Evolutionary conservation across 495 filamentous ascomycete genomes (phyloP).

Genomic region (Cercophora samala): DNA sequence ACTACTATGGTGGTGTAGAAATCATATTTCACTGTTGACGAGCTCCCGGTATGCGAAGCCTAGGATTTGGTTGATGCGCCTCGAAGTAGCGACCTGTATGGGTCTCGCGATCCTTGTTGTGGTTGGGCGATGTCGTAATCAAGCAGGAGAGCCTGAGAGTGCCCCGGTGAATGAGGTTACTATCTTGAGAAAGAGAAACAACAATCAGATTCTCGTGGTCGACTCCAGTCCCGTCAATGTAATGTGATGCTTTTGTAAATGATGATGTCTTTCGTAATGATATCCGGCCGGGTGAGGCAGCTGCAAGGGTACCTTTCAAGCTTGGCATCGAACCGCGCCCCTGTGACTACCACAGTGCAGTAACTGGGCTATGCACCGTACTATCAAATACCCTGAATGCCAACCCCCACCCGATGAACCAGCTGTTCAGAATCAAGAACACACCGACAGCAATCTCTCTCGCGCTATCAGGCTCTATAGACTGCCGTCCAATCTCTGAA

Average conservation of each 20-base stretch:
- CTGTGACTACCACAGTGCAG: neutral
- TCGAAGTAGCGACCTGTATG: neutral
- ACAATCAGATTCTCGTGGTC: neutral
- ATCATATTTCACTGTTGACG: constrained; percentile 7
- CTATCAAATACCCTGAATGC: neutral
- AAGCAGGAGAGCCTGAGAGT: neutral
- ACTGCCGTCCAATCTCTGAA: neutral
- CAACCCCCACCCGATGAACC: neutral
- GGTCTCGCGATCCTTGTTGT: neutral
- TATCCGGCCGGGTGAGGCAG: neutral
- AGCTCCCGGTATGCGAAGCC: neutral
- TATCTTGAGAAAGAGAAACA: neutral
- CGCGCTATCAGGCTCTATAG: neutral
- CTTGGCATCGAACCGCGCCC: neutral
- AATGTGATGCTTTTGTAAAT: neutral
- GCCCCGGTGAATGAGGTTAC: neutral
- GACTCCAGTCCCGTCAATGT: neutral
- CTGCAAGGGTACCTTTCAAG: neutral
- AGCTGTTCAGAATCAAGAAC: neutral
- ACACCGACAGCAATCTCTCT: neutral
- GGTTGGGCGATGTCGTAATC: neutral
- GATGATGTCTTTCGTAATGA: neutral
- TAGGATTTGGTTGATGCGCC: neutral
- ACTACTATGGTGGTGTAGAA: neutral
- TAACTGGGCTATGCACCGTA: neutral